Evolutionary conservation across 2,329 filamentous ascomycete species (phyloP), one percentile per base, ranked within the genome.

Genomic region (Ophiostoma pallidulum): DNA sequence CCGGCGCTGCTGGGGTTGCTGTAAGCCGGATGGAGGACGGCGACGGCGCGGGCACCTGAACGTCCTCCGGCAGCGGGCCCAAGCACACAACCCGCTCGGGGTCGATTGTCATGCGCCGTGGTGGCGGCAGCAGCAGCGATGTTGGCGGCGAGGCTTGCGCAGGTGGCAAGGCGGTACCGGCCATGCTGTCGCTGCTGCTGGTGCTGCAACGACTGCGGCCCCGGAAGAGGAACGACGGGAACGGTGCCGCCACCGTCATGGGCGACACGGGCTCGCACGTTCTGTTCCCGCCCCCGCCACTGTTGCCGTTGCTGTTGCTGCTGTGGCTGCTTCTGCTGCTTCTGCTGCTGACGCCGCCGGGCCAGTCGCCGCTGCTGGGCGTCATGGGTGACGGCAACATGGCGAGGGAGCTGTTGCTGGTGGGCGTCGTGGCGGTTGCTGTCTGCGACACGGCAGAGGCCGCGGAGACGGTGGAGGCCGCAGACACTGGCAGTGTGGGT

Each of bases 71-170:
- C 4, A 80, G 56, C 6, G 71, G 70, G 0, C 77, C 77, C 0
- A 78, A 63, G 48, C 74, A 80, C 1, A 80, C 63, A 3, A 80
- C 68, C 16, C 70, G 68, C 4, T 68, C 66, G 1, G 73, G 64
- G 51, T 77, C 72, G 47, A 80, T 77, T 1, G 71, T 69, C 8
- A n/a, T 39, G 13, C 43, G 18, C 19, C 18, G 18, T 13, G 43
- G 36, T 9, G 6, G 31, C 31, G 6, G 41, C 13, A 26, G 32
- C 3, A 10, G 31, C 4, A 1, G 10, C 8, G 33, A 9, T n/a
- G 33, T 31, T 22, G n/a, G 19, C 16, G 13, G 19, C 32, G 10
- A 6, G 7, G 1, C 24, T n/a, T n/a, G n/a, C n/a, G n/a, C n/a
- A n/a, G n/a, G n/a, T n/a, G n/a, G n/a, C n/a, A n/a, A n/a, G n/a